phyloP scores from a whole-genome alignment of 2,329 filamentous ascomycete genomes.

The Aspergillus pseudonomiae region DNA sequence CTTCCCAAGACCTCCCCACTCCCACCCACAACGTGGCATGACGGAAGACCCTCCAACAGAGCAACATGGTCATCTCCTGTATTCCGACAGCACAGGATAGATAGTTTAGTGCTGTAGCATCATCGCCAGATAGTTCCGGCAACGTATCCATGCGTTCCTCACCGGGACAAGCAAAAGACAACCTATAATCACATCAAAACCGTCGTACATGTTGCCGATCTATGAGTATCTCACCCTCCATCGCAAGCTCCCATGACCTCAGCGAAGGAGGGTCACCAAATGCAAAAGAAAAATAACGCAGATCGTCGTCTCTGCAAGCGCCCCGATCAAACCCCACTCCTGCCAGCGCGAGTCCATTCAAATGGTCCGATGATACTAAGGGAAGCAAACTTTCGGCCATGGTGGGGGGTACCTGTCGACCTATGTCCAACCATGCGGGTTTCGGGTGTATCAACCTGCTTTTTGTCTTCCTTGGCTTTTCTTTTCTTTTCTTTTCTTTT shows the following conservation, averaged over 20 bases:
- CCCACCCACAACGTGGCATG: constrained; percentile 6
- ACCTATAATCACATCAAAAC: not conserved
- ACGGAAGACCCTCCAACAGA: not conserved
- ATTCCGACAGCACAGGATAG: not conserved
- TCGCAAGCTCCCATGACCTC: not conserved
- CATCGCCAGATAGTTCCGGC: not conserved
- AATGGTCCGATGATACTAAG: not conserved
- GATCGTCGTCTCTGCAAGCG: not conserved
- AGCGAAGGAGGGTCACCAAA: not conserved
- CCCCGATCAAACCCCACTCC: not conserved
- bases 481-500: not conserved
- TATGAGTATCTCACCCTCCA: not conserved
- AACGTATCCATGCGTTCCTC: not conserved
- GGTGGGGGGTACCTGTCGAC: not conserved
- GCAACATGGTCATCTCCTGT: not conserved
- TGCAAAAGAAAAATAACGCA: not conserved
- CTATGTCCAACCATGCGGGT: not conserved
- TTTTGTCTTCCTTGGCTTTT: not conserved
- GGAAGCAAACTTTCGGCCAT: not conserved
- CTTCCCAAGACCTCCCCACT: constrained; percentile 15
- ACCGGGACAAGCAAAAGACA: not conserved
- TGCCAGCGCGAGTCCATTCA: not conserved
- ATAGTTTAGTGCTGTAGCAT: not conserved
- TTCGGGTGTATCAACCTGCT: not conserved
- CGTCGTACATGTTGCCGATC: not conserved